Conservation (phyloP, 139 green algal genomes). For the Gonium pectorale region DNA sequence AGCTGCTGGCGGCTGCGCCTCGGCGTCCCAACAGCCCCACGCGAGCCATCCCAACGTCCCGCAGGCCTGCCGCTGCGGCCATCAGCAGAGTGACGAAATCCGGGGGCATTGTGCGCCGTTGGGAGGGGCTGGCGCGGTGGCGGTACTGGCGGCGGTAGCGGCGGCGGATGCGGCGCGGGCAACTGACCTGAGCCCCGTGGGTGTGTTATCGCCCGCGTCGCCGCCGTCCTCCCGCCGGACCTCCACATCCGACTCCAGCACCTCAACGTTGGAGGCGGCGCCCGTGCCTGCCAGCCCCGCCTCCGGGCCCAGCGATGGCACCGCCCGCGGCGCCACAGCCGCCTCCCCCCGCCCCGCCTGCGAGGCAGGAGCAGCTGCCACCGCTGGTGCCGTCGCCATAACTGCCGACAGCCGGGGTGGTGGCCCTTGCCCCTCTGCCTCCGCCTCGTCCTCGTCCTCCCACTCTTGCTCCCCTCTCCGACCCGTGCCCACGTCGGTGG, state of each 20-base stretch:
- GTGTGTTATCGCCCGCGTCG: slow-evolving; percentile 16
- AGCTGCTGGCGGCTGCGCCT: not conserved
- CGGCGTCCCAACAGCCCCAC: not conserved
- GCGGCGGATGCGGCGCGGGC: not conserved
- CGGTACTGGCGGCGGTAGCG: not conserved
- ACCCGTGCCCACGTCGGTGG: too few species aligned
- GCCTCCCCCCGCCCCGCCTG: not conserved
- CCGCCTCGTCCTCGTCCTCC: too few species aligned
- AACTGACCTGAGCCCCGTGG: slow-evolving; percentile 5
- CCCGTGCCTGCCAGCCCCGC: not conserved
- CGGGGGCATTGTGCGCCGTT: not conserved
- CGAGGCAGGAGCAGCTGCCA: not conserved
- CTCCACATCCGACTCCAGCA: not conserved
- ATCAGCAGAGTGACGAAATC: not conserved
- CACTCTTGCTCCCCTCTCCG: too few species aligned
- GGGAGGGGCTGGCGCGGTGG: too few species aligned
- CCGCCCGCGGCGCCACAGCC: not conserved
- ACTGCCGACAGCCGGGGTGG: not conserved
- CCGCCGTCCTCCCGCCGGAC: not conserved
- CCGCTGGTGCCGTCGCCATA: not conserved
- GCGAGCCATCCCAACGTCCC: not conserved
- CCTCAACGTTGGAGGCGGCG: not conserved
- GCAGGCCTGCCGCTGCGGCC: not conserved
- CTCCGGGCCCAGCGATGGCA: not conserved
- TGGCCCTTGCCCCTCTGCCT: too few species aligned